Percentiles rank a stretch among this genome's conserved stretches.
Evolutionary conservation across 352 stramenopile genomes (phyloP).

Genomic region (Chrysophaeum taylorii): DNA sequence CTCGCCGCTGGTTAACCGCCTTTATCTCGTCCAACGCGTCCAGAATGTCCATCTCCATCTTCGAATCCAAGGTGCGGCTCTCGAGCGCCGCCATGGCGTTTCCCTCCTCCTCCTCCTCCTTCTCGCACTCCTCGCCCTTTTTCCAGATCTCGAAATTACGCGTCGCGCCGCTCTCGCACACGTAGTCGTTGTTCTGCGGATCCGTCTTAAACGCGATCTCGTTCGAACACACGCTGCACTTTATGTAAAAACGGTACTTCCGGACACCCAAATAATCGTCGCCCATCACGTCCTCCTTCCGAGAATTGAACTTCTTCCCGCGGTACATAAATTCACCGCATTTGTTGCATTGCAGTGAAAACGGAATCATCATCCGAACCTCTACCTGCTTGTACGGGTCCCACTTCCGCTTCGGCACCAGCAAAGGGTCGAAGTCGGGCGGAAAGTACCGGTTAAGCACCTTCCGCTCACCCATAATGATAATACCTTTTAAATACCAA

Average conservation of each 20-base stretch:
- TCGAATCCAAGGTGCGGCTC: conserved; percentile 93
- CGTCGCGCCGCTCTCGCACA: conserved; percentile 75
- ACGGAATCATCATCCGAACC: conserved; percentile 98
- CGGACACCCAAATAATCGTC: conserved; percentile 89
- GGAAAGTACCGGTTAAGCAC: conserved; percentile 99
- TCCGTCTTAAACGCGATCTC: conserved; percentile 97
- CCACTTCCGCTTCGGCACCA: conserved; percentile 82
- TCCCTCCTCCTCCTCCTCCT: conserved; percentile 73
- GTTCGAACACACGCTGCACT: conserved; percentile 80
- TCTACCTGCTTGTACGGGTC: conserved; percentile 86
- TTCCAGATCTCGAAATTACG: conserved; percentile 94
- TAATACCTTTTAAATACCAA: too few species aligned
- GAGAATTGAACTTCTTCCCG: conserved; percentile 98
- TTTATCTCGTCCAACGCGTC: conserved; percentile 97
- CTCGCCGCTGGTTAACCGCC: conserved; percentile 86
- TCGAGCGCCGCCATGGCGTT: conserved; percentile 94
- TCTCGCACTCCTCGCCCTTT: conserved; percentile 62
- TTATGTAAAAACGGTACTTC: conserved; percentile 95
- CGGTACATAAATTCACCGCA: conserved; percentile 98
- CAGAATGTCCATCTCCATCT: conserved; percentile 97
- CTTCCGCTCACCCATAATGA: conserved; percentile 98
- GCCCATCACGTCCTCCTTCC: conserved; percentile 90
- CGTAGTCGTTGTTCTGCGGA: conserved; percentile 93
- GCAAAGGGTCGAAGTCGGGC: conserved; percentile 91
- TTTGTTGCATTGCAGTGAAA: conserved; percentile 89